Evolutionary conservation across 768 basidiomycete species (phyloP), one percentile per base, ranked within the genome.

Genomic region (Podaxis sp.): DNA sequence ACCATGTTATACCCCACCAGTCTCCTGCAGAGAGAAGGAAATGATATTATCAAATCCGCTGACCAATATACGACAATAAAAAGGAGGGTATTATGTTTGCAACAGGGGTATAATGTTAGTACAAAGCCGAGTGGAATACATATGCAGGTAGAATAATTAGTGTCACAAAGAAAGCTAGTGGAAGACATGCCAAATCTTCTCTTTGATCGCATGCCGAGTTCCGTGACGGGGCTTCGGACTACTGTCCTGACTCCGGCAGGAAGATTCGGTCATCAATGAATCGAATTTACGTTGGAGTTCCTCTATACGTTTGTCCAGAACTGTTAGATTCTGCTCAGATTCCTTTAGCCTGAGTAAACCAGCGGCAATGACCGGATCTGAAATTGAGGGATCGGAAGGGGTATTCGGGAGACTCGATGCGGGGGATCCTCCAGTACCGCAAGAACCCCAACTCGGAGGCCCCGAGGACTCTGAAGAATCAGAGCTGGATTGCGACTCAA

Each of bases 261-360:
- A 22, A 3, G 44, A 10, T 15, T 41, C 36, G 28, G 54, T 11
- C 22, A 50, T 26, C 37, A 62, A 6, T 4, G 61, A 24, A n/a
- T 56, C 33, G 37, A 56, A 51, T 44, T 62, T 37, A 5, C 30
- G 22, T 20, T 62, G 61, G n/a, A 62, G 61, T 4, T 56, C 61
- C 20, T 62, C 61, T 3, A 62, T 56, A 15, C 33, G 61, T 26
- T 56, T 26, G 37, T 62, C 61, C 10, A 62, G 28, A 12, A 2
- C 10, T 37, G 33, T 13, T 20, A 62, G 15, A 22, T 62, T 62
- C 36, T 62, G 46, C 22, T 62, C 55, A 13, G 61, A 62, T 49
- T 62, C 44, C 17, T 24, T 62, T 41, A 62, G 13, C 46, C 33
- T 56, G 37, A 56, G 53, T 28, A 62, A 8, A 40, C 54, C 44